Percentiles rank a stretch among this genome's conserved stretches.
Evolutionary conservation across 208 protist species (phyloP).

Genomic region (Polymyxa betae): DNA sequence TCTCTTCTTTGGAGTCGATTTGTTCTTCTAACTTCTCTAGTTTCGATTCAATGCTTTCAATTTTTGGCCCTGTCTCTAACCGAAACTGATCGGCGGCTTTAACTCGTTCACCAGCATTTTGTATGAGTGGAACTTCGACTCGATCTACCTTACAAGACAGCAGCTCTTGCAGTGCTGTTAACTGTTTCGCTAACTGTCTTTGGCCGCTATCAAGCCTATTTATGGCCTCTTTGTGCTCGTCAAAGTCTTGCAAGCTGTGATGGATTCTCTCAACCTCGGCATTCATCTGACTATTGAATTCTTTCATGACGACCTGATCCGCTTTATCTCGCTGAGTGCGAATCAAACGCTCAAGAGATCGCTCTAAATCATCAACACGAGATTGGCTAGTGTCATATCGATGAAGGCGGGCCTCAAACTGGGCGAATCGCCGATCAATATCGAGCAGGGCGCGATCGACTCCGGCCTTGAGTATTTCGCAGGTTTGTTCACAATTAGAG

Average conservation of each 20-base stretch:
- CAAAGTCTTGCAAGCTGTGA: neutral
- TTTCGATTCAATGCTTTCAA: neutral
- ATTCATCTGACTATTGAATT: neutral
- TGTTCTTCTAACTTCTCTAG: neutral
- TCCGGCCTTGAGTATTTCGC: neutral
- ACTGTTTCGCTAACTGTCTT: neutral
- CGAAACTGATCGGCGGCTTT: neutral
- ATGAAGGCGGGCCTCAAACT: neutral
- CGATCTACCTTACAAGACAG: conserved; percentile 36
- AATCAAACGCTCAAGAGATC: neutral
- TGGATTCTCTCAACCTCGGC: neutral
- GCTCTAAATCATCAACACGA: neutral
- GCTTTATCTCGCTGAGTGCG: neutral
- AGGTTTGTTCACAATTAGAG: neutral
- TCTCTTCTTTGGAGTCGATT: conserved; percentile 6
- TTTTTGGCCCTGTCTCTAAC: neutral
- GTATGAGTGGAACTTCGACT: conserved; percentile 6
- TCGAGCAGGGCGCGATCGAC: neutral
- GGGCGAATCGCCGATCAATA: neutral
- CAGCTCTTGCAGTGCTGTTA: conserved; percentile 36
- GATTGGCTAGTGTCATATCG: neutral
- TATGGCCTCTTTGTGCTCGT: too few species aligned
- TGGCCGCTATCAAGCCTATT: neutral
- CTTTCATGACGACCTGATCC: neutral
- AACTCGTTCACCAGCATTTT: conserved; percentile 21